Evolutionary conservation across 148 eudicot genomes (phyloP), one percentile per base, ranked within the genome.

Genomic region (Suaeda aralocaspica): DNA sequence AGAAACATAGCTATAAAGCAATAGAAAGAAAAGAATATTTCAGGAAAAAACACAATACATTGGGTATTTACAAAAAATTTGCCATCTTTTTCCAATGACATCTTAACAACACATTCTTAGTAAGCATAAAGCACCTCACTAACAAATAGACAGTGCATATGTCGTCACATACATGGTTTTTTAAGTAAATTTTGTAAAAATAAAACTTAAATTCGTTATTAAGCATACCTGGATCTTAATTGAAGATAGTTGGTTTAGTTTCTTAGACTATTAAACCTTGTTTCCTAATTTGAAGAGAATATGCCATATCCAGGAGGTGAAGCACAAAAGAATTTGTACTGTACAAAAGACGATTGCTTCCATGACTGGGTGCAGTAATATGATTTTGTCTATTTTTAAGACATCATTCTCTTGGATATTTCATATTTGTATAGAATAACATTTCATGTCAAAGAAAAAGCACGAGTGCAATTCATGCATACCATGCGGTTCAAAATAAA

Each of bases 401-500:
- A 49, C 39, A 31, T 30, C 41, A 59, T 21, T 30, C 18, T 16
- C 16, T 31, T 7, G 18, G 14, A 67, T 36, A 59, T 25, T 49
- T n/a, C 41, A 4, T 36, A 15, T 26, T 42, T 19, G 34, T 55
- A 52, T 10, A 48, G 12, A 49, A 42, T 52, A 36, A 36, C 50
- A 59, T n/a, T 50, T 13, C 66, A 24, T 12, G 3, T 15, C 22
- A 30, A 30, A 39, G 51, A 29, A 52, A 31, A 66, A 24, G 1
- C 45, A 59, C 48, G 29, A 33, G 60, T 63, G 49, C 28, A 28
- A 59, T 67, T 39, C 24, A 59, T 58, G 59, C 56, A 58, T 6
- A 58, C 59, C 78, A 75, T 69, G 64, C 68, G 19, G 56, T 44
- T 49, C 57, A 18, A 8, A 53, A 25, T 60, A 74, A 75, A 67